These are phyloP conservation scores for Heritiera fomes DNA, from an alignment of 345 rosid genomes.

Conservation along the genomic window DNA sequence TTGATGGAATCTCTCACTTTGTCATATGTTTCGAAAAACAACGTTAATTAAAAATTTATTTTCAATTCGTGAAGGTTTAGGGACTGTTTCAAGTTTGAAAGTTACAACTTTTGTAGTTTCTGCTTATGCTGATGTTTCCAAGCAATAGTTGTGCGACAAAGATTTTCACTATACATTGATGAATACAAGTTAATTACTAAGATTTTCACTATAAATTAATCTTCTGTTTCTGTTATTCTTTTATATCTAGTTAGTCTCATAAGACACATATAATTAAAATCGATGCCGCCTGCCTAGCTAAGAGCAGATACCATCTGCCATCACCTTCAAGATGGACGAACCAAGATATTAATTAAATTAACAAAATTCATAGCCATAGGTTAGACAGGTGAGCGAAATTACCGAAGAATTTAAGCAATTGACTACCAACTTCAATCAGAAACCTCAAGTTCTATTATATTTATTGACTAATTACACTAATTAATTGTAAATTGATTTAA, in stretches of 20 bases:
- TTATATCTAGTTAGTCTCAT: too few species aligned
- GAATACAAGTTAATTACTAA: too few species aligned
- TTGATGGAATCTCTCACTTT: neutral
- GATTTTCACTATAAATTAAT: too few species aligned
- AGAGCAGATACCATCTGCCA: too few species aligned
- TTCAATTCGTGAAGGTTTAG: too few species aligned
- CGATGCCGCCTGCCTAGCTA: too few species aligned
- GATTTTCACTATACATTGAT: too few species aligned
- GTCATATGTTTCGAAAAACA: neutral
- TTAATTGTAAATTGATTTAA: neutral
- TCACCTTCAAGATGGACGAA: neutral
- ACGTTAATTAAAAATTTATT: neutral
- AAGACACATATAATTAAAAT: too few species aligned
- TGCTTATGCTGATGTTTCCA: neutral
- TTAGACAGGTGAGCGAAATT: neutral
- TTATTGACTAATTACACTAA: neutral
- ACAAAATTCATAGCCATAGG: neutral
- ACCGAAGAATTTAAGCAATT: neutral
- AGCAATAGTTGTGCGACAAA: too few species aligned
- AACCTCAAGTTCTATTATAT: neutral
- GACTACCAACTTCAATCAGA: neutral
- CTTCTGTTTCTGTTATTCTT: too few species aligned
- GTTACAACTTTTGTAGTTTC: constrained; percentile 8
- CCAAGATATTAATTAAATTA: neutral
- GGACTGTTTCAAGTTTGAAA: neutral